Evolutionary conservation across 306 rosid species (phyloP).

Genomic region (Sicyos baderoa): DNA sequence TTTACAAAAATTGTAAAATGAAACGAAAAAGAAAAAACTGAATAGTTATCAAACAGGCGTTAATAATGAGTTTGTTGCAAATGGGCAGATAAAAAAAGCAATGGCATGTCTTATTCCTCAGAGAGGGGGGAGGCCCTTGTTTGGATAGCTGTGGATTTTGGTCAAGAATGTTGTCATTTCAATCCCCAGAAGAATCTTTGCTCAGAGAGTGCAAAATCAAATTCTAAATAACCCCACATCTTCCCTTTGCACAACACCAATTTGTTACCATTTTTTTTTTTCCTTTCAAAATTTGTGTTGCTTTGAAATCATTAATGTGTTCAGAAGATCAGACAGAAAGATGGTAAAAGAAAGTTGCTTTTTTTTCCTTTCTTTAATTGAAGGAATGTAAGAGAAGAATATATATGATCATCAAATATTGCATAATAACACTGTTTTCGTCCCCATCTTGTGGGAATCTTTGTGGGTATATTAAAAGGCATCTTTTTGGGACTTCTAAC

Average conservation of each 20-base stretch:
- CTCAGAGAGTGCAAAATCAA: background rate
- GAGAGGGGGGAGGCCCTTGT: background rate
- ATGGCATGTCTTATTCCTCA: background rate
- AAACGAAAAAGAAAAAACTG: too few relatives aligned
- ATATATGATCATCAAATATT: background rate
- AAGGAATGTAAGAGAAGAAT: background rate
- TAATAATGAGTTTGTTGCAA: background rate
- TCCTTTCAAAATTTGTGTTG: too few relatives aligned
- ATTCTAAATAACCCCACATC: background rate
- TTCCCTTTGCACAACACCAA: background rate
- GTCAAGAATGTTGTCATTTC: background rate
- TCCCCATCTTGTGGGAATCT: constrained; percentile 56
- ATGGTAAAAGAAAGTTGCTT: background rate
- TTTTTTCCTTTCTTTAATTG: background rate
- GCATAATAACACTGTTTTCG: constrained; percentile 10
- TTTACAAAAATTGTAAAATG: too few relatives aligned
- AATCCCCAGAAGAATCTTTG: constrained; percentile 2
- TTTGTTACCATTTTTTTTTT: background rate
- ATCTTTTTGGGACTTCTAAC: constrained; percentile 29
- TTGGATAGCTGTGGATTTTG: background rate
- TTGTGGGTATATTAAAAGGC: constrained; percentile 31
- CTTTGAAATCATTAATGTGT: background rate
- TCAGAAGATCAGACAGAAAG: background rate
- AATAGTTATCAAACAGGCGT: too few relatives aligned
- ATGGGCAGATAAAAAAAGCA: background rate